Evolutionary conservation across 2,329 filamentous ascomycete genomes (phyloP).

Genomic region (Biscogniauxia sp.): DNA sequence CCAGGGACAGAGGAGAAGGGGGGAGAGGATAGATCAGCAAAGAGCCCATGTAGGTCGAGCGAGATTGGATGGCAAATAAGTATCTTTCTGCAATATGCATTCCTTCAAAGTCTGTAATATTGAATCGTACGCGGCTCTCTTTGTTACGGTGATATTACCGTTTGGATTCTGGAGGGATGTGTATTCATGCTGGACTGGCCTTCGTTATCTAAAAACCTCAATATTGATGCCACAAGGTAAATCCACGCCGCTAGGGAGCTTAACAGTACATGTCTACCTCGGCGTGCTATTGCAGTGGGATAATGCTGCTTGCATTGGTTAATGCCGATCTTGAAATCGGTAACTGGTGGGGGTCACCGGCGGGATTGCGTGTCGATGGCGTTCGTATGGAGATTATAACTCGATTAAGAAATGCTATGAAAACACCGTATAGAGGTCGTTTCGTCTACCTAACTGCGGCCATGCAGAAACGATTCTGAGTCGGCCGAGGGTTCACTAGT

Average conservation of each 20-base stretch:
- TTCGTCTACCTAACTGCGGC: background rate
- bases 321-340: too few relatives aligned
- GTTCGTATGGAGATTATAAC: background rate
- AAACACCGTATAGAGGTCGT: background rate
- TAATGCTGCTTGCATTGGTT: too few relatives aligned
- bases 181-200: background rate
- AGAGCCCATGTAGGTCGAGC: background rate
- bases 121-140: background rate
- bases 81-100: background rate
- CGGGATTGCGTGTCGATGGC: background rate
- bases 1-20: too few relatives aligned
- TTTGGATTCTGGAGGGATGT: too few relatives aligned
- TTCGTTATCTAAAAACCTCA: background rate
- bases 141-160: background rate
- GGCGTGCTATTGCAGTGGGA: background rate
- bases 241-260: background rate
- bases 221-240: background rate
- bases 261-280: background rate
- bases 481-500: background rate
- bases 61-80: background rate
- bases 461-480: too few relatives aligned
- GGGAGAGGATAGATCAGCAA: background rate
- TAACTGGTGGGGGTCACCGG: too few relatives aligned
- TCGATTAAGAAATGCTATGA: background rate
- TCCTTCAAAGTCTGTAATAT: background rate